Evolutionary conservation across 257 asterid genomes (phyloP).

Genomic region (Solanum habrochaites): DNA sequence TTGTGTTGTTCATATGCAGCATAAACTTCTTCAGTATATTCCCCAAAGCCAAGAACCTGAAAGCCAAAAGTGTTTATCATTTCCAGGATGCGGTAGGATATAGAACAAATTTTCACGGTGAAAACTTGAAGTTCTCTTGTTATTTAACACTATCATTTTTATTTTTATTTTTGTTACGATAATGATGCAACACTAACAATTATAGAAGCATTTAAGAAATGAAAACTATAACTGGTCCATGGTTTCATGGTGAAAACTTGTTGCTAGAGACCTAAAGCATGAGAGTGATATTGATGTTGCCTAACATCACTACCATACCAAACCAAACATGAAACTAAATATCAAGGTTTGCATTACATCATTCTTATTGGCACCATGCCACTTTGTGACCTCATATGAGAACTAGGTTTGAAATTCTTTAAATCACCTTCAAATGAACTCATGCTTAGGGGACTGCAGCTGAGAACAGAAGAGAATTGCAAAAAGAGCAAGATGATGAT

Average conservation of each 20-base stretch:
- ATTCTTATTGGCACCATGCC: background rate
- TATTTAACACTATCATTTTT: background rate
- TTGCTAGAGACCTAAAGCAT: background rate
- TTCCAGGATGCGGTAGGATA: background rate
- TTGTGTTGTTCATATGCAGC: slow-evolving; percentile 95
- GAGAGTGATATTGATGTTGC: background rate
- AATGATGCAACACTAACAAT: background rate
- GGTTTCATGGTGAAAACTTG: background rate
- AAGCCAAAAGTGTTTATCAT: background rate
- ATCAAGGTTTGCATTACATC: background rate
- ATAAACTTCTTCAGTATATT: slow-evolving; percentile 80
- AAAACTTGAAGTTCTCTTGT: background rate
- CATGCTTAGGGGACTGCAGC: background rate
- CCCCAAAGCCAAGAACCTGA: slow-evolving; percentile 94
- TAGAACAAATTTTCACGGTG: background rate
- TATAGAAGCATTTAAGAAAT: background rate
- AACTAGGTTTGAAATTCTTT: background rate
- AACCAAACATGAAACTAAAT: background rate
- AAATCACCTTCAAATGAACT: background rate
- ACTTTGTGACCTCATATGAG: background rate
- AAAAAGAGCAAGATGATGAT: background rate
- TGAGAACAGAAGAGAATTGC: background rate
- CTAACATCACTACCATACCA: background rate
- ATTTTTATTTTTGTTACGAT: background rate
- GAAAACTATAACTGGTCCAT: background rate